Base-by-base conservation (phyloP, 495 filamentous ascomycete genomes). In the Barbatosphaeria neglecta region DNA sequence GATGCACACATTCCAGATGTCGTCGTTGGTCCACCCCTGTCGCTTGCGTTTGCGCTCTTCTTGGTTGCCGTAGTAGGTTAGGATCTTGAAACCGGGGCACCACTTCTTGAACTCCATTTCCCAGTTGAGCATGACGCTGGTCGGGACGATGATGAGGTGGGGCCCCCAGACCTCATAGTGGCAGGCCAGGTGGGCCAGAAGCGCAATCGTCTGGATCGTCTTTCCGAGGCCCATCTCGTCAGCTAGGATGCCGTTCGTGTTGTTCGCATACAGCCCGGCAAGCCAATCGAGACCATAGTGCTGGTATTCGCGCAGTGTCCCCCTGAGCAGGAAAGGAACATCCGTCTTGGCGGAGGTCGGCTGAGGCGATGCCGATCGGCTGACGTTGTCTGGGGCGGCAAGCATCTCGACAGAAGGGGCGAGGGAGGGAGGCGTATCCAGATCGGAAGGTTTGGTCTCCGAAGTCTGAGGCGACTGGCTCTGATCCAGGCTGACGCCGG, bases 91-190 rank as follows among this genome's bases (percentile, higher is more conserved):
- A 2, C 93, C 93, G 11, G 93, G 93, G 42, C 87, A 89, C 82
- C 89, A 99, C 63, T 97, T 97, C 58, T 97, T 97, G 74, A 99
- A 99, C 63, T 99, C 93, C 83, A 95, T 96, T 61, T 97, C 93
- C 93, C 93, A 99, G 60, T 99, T 99, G 44, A 99, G 80, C 74
- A 99, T 95, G 23, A 99, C 93, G 65, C 89, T 95, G 8, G 93
- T 97, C 2, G 93, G 93, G 6, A 99, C 93, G 50, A 99, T 84
- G 31, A 99, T 84, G 18, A 99, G 69, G 71, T 99, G 93, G 0
- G 93, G 87, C 0, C 93, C 93, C 93, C 93, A 99, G 22, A 90
- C 80, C 57, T 87, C 80, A 60, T 94, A 84, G 47, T 94, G 73
- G 44, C 89, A 88, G 19, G 93, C 93, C 28, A 99, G 75, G 61